Conservation (phyloP, 2,329 filamentous ascomycete genomes). For the Hirsutella minnesotensis region DNA sequence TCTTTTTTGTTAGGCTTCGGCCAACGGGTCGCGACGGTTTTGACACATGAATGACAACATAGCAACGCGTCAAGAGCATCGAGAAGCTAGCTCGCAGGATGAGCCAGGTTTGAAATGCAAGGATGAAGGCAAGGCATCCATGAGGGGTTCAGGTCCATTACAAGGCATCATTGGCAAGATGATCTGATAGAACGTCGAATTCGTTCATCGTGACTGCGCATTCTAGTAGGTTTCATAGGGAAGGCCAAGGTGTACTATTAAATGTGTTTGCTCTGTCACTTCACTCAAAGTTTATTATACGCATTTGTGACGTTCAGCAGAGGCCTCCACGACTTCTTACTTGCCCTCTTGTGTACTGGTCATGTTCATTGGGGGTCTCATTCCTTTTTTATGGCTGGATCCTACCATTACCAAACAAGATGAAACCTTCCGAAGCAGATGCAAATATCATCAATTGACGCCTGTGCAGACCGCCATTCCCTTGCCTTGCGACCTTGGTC, state of each 20-base stretch:
- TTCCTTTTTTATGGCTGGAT: conserved; percentile 22
- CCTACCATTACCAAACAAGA: conserved; percentile 26
- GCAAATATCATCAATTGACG: conserved; percentile 29
- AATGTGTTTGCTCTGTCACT: too few relatives aligned
- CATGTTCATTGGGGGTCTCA: conserved; percentile 20
- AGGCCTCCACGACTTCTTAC: too few relatives aligned
- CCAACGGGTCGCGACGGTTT: background rate
- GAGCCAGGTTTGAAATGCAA: conserved; percentile 2
- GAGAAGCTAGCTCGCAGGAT: conserved; percentile 1
- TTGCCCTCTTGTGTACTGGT: too few relatives aligned
- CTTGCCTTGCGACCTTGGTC: conserved; percentile 9
- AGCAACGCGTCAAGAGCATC: background rate
- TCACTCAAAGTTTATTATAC: too few relatives aligned
- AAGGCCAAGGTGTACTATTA: too few relatives aligned
- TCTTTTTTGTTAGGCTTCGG: background rate
- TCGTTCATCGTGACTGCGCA: too few relatives aligned
- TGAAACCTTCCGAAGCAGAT: conserved; percentile 27
- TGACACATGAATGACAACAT: background rate
- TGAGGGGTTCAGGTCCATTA: background rate
- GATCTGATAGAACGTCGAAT: too few relatives aligned
- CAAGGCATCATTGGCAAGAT: background rate
- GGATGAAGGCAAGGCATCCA: background rate
- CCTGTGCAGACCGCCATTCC: conserved; percentile 25
- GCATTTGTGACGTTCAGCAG: too few relatives aligned
- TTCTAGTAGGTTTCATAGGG: too few relatives aligned